Evolutionary conservation across 768 basidiomycete species (phyloP).

Genomic region (Asterophora parasitica): DNA sequence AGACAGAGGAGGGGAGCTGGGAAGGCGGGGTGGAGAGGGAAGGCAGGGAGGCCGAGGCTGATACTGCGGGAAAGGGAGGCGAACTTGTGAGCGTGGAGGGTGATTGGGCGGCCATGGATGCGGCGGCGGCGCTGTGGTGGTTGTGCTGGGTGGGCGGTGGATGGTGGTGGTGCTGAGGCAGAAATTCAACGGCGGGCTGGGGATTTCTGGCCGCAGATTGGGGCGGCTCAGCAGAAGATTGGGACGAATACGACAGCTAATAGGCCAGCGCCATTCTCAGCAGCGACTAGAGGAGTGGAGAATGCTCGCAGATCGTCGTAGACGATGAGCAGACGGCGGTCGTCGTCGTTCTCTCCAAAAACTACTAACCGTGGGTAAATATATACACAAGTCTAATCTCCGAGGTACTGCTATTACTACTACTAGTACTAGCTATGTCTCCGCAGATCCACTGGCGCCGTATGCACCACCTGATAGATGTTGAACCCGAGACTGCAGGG

Average conservation of each 20-base stretch:
- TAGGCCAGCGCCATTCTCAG: slow-evolving; percentile 20
- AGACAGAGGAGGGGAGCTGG: slow-evolving; percentile 15
- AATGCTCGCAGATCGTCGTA: too few relatives aligned
- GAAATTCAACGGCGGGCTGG: slow-evolving; percentile 6
- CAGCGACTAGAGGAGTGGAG: not conserved
- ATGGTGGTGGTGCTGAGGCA: not conserved
- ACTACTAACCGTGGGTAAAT: slow-evolving; percentile 39
- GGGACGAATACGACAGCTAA: slow-evolving; percentile 12
- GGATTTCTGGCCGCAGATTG: slow-evolving; percentile 6
- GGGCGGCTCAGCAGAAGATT: slow-evolving; percentile 8
- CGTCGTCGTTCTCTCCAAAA: not conserved
- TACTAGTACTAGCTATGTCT: too few relatives aligned
- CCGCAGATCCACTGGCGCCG: slow-evolving; percentile 9
- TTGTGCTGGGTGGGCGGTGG: not conserved
- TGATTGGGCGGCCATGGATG: slow-evolving; percentile 6
- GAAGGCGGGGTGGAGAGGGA: slow-evolving; percentile 14
- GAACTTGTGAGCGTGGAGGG: slow-evolving; percentile 11
- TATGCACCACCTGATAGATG: slow-evolving; percentile 58
- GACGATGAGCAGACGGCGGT: too few relatives aligned
- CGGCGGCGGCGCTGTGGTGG: not conserved
- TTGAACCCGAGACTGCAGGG: slow-evolving; percentile 67
- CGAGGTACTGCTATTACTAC: too few relatives aligned
- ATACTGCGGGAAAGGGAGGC: slow-evolving; percentile 14
- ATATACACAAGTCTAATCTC: slow-evolving; percentile 1
- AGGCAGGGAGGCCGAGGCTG: slow-evolving; percentile 15